A percentile compares a stretch with the other conserved stretches of the same genome.
These are phyloP conservation scores for Linderniella brevidens DNA, from an alignment of 257 asterid genomes.

Conservation along the genomic window DNA sequence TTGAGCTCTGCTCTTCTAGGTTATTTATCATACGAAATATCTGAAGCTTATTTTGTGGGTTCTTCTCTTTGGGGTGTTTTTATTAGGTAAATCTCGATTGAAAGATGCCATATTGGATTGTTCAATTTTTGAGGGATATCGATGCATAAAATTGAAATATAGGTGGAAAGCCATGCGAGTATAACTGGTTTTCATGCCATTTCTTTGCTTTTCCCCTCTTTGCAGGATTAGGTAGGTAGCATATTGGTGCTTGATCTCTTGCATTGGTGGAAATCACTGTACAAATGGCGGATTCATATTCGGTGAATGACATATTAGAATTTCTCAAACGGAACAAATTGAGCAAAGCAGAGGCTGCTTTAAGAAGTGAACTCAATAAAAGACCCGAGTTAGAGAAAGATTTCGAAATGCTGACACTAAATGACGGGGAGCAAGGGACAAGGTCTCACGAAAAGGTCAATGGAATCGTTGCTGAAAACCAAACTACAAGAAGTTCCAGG, in stretches of 20 bases:
- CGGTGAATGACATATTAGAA: conserved; percentile 66
- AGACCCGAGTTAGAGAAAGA: conserved; percentile 43
- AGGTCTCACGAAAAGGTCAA: conserved; percentile 32
- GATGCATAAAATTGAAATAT: too few species aligned
- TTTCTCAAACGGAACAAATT: conserved; percentile 60
- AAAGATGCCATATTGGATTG: too few species aligned
- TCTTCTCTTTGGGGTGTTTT: too few species aligned
- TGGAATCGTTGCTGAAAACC: conserved; percentile 26
- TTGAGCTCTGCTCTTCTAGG: background rate
- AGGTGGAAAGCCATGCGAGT: too few species aligned
- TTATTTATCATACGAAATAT: background rate
- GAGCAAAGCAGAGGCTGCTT: conserved; percentile 81
- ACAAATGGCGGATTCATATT: conserved; percentile 59
- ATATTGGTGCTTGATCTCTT: conserved; percentile 14
- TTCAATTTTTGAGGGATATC: too few species aligned
- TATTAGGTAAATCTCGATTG: too few species aligned
- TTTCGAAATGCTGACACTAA: conserved; percentile 43
- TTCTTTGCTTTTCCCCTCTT: background rate
- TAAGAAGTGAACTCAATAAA: conserved; percentile 54
- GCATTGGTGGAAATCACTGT: conserved; percentile 12
- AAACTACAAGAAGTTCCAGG: conserved; percentile 14
- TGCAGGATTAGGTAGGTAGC: conserved; percentile 35
- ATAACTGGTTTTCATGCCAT: too few species aligned
- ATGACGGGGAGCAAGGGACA: conserved; percentile 32
- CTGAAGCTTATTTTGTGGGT: background rate